These are phyloP conservation scores for Blastobotrys petasosporus DNA, from an alignment of 1,139 yeast genomes.

Conservation along the genomic window DNA sequence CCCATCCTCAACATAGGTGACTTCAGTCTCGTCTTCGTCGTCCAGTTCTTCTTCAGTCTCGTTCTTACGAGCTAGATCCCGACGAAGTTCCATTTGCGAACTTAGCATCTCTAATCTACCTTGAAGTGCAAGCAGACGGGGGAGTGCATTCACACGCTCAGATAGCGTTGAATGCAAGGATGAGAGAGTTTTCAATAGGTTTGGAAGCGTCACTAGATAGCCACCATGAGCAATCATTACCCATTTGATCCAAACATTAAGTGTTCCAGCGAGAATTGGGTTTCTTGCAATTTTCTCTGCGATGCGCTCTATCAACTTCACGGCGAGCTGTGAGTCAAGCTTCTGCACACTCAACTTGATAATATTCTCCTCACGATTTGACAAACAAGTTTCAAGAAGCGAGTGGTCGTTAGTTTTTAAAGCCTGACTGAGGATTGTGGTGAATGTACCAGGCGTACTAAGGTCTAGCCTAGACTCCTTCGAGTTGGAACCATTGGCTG, in stretches of 20 bases:
- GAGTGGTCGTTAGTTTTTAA: conserved; percentile 38
- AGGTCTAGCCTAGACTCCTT: conserved; percentile 15
- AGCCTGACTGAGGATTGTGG: conserved; percentile 38
- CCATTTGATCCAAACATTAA: conserved; percentile 92
- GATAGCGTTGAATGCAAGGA: conserved; percentile 72
- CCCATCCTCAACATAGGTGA: conserved; percentile 48
- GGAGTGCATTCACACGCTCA: conserved; percentile 68
- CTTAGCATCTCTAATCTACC: conserved; percentile 70
- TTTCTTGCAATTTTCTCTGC: conserved; percentile 77
- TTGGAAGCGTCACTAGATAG: conserved; percentile 62
- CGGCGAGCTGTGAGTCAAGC: conserved; percentile 67
- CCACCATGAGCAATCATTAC: conserved; percentile 89
- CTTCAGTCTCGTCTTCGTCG: conserved; percentile 38
- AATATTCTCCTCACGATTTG: conserved; percentile 60
- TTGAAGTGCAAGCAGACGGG: conserved; percentile 74
- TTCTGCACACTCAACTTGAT: conserved; percentile 68
- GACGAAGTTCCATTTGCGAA: conserved; percentile 64
- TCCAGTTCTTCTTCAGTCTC: conserved; percentile 28
- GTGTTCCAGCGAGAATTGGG: conserved; percentile 61
- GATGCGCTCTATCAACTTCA: conserved; percentile 67
- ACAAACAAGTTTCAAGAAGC: conserved; percentile 63
- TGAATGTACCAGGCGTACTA: conserved; percentile 28
- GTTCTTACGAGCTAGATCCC: conserved; percentile 42
- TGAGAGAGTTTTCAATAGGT: conserved; percentile 60
- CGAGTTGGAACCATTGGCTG: conserved; percentile 18